Conservation (phyloP, 2,329 filamentous ascomycete genomes). For the Geosmithia putterillii region DNA sequence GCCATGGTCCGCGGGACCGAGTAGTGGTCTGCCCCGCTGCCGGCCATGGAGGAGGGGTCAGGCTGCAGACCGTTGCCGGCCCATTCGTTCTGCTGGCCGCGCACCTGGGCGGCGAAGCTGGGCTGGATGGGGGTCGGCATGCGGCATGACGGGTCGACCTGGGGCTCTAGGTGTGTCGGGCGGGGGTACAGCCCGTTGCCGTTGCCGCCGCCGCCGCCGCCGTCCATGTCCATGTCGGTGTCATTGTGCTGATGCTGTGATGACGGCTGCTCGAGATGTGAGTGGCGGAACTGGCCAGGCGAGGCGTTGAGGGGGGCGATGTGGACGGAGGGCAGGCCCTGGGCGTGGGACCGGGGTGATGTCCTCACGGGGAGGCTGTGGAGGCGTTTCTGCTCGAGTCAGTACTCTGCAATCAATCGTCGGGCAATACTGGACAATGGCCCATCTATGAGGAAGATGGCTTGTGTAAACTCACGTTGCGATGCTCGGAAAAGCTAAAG, state of each 20-base stretch:
- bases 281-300: constrained; percentile 14
- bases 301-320: constrained; percentile 25
- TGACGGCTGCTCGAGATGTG: constrained; percentile 19
- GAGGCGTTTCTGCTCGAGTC: constrained; percentile 33
- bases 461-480: constrained; percentile 33
- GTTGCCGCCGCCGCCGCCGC: constrained; percentile 10
- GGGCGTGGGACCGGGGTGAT: constrained; percentile 20
- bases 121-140: constrained; percentile 50
- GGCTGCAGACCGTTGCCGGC: constrained; percentile 6
- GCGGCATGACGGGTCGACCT: constrained; percentile 19
- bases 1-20: constrained; percentile 35
- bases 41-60: too few relatives aligned
- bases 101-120: constrained; percentile 41
- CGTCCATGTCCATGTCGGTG: constrained; percentile 38
- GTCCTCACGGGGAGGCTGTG: constrained; percentile 39
- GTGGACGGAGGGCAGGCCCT: constrained; percentile 14
- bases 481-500: constrained; percentile 34
- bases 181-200: background rate
- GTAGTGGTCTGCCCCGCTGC: constrained; percentile 21
- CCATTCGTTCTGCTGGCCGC: constrained; percentile 36
- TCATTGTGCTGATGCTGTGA: constrained; percentile 12
- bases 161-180: constrained; percentile 3
- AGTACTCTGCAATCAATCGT: too few relatives aligned
- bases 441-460: too few relatives aligned
- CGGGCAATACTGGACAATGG: too few relatives aligned